Base-by-base conservation (phyloP, 2,329 filamentous ascomycete species). In the Fusarium guadeloupense region DNA sequence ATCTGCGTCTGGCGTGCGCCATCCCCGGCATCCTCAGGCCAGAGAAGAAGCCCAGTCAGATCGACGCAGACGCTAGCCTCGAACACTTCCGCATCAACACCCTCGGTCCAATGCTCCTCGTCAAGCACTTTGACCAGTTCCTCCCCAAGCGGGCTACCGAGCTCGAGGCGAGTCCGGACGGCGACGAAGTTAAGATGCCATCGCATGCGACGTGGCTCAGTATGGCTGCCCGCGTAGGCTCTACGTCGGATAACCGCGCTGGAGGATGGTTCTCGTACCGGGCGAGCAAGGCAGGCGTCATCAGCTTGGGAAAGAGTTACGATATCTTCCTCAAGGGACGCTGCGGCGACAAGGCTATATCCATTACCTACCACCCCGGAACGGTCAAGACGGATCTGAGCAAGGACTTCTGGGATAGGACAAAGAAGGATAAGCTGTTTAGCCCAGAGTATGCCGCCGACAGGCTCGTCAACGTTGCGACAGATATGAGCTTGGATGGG, bases 201-300 rank as follows among this genome's bases (percentile, higher is more conserved):
- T 52, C 66, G 0, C 80, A 84, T 49, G 86, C 90, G 0, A 83
- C 88, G 3, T 91, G 89, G 80, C 83, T 89, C n/a, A 85, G 85
- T 69, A 90, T 93, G 86, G 89, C 89, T 6, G 92, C 91, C 3
- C 85, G 92, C 37, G 89, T 96, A 0, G 91, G 91, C 9, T 89
- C 85, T 26, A 89, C 89, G 19, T 78, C 83, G 1, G 90, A 94
- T 67, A 94, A 96, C 69, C 71, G 76, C 3, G 79, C 88, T 0
- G 92, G 91, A 3, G 92, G 92, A 0, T 95, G 91, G 92, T 96
- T 92, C 74, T 87, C 83, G 51, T 95, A 95, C 74, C 87, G 92
- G 13, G 85, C 89, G 8, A 89, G 85, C 47, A 96, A 95, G 75
- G 85, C 90, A 0, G 90, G 83, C 3, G 86, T 94, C 4, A 92